A percentile compares a stretch with the other conserved stretches of the same genome.
These are phyloP conservation scores for Pythium dissimile DNA, from an alignment of 352 stramenopile species.

Conservation along the genomic window DNA sequence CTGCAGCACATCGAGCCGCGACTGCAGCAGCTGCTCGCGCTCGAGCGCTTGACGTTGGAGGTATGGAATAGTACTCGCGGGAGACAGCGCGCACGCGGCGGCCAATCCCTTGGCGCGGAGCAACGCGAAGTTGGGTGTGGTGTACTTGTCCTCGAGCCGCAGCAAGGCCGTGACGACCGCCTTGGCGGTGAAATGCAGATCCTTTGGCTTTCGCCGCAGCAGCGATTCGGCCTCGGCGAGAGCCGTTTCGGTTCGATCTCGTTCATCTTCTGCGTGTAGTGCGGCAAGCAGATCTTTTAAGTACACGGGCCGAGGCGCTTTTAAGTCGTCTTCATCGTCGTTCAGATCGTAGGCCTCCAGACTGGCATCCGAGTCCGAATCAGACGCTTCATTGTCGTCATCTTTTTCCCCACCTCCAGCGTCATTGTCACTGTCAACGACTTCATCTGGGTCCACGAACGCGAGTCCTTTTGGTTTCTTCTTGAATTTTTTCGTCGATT, in stretches of 20 bases:
- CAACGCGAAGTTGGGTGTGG: conserved; percentile 45
- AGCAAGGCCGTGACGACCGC: conserved; percentile 53
- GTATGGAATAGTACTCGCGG: conserved; percentile 42
- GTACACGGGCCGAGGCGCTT: conserved; percentile 54
- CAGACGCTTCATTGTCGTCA: conserved; percentile 24
- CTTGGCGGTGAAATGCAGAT: conserved; percentile 58
- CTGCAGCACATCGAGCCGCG: conserved; percentile 59
- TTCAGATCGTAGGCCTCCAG: conserved; percentile 62
- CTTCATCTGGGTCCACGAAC: conserved; percentile 48
- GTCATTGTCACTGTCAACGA: conserved; percentile 50
- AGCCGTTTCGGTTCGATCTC: conserved; percentile 49
- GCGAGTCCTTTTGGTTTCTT: conserved; percentile 18
- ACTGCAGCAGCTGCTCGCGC: conserved; percentile 71
- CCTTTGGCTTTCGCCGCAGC: conserved; percentile 47
- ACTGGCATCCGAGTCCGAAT: conserved; percentile 68
- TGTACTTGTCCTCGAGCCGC: conserved; percentile 73
- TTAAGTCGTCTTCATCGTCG: conserved; percentile 69
- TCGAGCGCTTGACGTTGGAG: conserved; percentile 64
- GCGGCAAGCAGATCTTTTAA: conserved; percentile 60
- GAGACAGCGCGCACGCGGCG: conserved; percentile 44
- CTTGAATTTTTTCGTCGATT: neutral
- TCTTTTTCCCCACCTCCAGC: conserved; percentile 21
- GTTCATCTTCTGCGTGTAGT: conserved; percentile 54
- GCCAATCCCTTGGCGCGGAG: conserved; percentile 46
- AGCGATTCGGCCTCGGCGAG: conserved; percentile 53